Percentiles rank a stretch among this genome's conserved stretches.
Conservation (phyloP, 2,329 filamentous ascomycete species). For the Phaeosphaeria sp. region DNA sequence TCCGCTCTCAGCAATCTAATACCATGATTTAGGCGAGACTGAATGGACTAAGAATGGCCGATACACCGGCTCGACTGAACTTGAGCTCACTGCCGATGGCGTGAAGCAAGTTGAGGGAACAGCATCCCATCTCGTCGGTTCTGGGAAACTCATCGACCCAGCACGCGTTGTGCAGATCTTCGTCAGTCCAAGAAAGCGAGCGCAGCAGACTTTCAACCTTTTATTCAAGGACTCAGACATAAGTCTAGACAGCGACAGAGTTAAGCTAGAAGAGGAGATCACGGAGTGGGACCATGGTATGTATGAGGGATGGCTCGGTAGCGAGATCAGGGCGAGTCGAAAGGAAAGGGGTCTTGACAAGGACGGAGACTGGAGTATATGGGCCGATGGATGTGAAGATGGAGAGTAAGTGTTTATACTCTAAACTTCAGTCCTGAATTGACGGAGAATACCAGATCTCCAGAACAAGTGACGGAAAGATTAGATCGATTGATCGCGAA, state of each 20-base stretch:
- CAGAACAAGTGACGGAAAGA: conserved; percentile 71
- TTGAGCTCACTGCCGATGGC: conserved; percentile 61
- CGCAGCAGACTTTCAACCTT: conserved; percentile 57
- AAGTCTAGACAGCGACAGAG: conserved; percentile 35
- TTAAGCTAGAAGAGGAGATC: conserved; percentile 74
- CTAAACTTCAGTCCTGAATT: background rate
- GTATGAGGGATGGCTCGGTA: conserved; percentile 81
- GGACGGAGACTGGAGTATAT: conserved; percentile 78
- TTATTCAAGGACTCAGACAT: conserved; percentile 36
- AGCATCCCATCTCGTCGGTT: conserved; percentile 56
- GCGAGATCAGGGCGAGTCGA: conserved; percentile 67
- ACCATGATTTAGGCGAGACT: conserved; percentile 48
- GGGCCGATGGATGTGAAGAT: conserved; percentile 84
- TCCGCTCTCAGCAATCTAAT: background rate
- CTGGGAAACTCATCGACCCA: conserved; percentile 60
- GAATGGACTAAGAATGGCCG: conserved; percentile 57
- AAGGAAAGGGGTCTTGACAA: conserved; percentile 62
- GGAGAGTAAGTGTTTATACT: conserved; percentile 65
- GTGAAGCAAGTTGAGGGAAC: conserved; percentile 51
- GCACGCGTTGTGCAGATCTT: conserved; percentile 55
- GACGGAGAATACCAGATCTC: conserved; percentile 50
- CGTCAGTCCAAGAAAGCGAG: conserved; percentile 59
- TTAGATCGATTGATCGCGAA: conserved; percentile 76
- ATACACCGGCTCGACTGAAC: conserved; percentile 48
- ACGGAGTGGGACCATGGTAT: conserved; percentile 88